Base-by-base conservation (phyloP, 192 early-diverging fungal species). In the Umbelopsis vinacea region DNA sequence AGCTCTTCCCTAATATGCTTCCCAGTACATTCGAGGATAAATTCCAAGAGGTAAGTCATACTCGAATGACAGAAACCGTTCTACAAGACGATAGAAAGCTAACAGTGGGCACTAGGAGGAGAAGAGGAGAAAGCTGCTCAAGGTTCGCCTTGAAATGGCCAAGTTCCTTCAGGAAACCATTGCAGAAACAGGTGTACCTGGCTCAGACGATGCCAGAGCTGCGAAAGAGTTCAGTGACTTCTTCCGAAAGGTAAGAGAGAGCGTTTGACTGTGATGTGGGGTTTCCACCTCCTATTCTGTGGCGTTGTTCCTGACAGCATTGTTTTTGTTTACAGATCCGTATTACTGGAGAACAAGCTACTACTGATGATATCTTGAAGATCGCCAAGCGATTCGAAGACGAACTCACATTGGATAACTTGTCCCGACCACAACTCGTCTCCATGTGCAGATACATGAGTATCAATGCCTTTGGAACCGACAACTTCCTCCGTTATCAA, bases 381-480 rank as follows among this genome's bases (percentile, higher is more conserved):
- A 89, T 97, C 22, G 93, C 97, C 12, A 89, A 91, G 47, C 90
- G 93, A 63, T 97, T 98, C 76, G 92, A 96, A 77, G 95, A 98
- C 76, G 94, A 96, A 76, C 83, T 96, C 69, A 97, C 95, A 0
- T 86, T 98, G 71, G 95, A 94, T 79, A 95, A 94, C 72, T 77
- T 98, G 80, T 93, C 95, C 45, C 88, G 96, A 45, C 96, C 95
- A 43, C 97, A 98, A 82, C 88, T 98, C 22, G 94, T 96, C 40
- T 92, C 90, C 80, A 96, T 98, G 90, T 93, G 92, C 75, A 89
- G 93, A 67, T 98, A 94, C 85, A 95, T 98, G 95, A 91, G 91
- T 71, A 86, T 97, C 69, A 96, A 95, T 66, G 92, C 94, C n/a
- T 98, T 97, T 79, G 97, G 97, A 45, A 96, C 95, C n/a, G 97